Conservation (phyloP, 148 eudicot species). For the Polygonum aviculare region DNA sequence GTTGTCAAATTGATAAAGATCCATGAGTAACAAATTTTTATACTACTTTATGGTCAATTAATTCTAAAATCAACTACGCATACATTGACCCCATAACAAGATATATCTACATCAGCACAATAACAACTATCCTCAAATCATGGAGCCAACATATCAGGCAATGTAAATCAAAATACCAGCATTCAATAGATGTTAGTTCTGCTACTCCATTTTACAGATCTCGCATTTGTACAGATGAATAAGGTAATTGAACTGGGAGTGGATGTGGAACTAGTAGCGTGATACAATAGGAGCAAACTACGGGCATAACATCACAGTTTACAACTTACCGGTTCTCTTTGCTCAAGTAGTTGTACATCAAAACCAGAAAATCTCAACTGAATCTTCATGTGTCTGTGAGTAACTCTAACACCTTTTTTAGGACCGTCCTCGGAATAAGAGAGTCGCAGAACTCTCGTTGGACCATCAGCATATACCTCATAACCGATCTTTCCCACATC, state of each 20-base stretch:
- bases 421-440: conserved; percentile 46
- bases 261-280: neutral
- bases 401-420: conserved; percentile 24
- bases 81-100: neutral
- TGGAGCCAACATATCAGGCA: neutral
- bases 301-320: conserved; percentile 9
- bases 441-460: conserved; percentile 80
- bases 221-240: neutral
- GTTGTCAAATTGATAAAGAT: neutral
- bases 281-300: neutral
- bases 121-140: neutral
- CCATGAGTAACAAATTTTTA: neutral
- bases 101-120: neutral
- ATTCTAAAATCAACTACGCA: neutral
- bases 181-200: neutral
- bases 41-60: neutral
- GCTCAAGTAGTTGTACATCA: conserved; percentile 56
- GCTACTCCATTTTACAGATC: neutral
- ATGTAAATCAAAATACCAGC: neutral
- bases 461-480: conserved; percentile 83
- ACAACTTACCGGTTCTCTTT: conserved; percentile 58
- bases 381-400: conserved; percentile 48
- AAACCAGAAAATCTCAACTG: conserved; percentile 58
- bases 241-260: neutral
- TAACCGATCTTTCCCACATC: conserved; percentile 58